These are phyloP conservation scores for Cytospora mali DNA, from an alignment of 2,329 filamentous ascomycete genomes.

Conservation along the genomic window DNA sequence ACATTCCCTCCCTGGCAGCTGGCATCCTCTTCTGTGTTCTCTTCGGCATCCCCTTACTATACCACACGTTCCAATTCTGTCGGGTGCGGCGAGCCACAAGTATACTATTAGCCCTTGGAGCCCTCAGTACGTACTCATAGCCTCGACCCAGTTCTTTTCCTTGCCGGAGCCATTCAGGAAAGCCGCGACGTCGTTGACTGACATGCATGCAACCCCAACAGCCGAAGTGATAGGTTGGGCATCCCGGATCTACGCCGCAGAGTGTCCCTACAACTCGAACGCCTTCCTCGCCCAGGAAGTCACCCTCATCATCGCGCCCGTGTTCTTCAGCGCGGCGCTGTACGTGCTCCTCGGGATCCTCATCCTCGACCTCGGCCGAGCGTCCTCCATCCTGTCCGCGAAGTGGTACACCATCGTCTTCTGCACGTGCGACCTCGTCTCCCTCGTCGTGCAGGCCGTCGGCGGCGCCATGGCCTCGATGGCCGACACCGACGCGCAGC, in stretches of 20 bases:
- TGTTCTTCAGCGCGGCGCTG: slow-evolving; percentile 54
- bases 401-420: slow-evolving; percentile 52
- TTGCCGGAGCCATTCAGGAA: slow-evolving; percentile 45
- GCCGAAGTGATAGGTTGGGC: slow-evolving; percentile 52
- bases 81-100: slow-evolving; percentile 32
- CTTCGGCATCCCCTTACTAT: slow-evolving; percentile 32
- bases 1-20: slow-evolving; percentile 33
- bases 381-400: slow-evolving; percentile 46
- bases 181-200: slow-evolving; percentile 53
- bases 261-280: slow-evolving; percentile 51
- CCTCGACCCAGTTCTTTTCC: neutral
- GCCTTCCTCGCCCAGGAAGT: slow-evolving; percentile 56
- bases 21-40: slow-evolving; percentile 33
- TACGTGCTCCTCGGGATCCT: slow-evolving; percentile 52
- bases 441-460: slow-evolving; percentile 50
- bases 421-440: slow-evolving; percentile 48
- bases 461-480: slow-evolving; percentile 50
- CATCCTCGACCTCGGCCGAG: slow-evolving; percentile 46
- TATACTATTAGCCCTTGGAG: slow-evolving; percentile 32
- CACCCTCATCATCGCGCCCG: slow-evolving; percentile 47
- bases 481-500: slow-evolving; percentile 40
- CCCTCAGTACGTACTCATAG: slow-evolving; percentile 30
- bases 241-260: slow-evolving; percentile 49
- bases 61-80: slow-evolving; percentile 31
- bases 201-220: slow-evolving; percentile 21